Base-by-base conservation (phyloP, 2,329 filamentous ascomycete genomes). In the Purpureocillium takamizusanense region DNA sequence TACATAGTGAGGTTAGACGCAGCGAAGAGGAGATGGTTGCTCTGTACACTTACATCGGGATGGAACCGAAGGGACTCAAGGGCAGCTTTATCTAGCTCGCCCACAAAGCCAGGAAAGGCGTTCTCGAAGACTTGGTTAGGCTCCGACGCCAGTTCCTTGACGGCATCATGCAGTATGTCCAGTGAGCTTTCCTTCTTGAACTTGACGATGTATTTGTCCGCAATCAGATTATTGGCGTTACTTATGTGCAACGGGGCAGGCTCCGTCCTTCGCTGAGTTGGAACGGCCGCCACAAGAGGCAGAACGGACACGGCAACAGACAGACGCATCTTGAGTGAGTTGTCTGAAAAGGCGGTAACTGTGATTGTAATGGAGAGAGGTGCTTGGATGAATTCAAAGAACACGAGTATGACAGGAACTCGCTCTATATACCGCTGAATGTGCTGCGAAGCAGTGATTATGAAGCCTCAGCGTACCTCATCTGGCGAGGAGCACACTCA, bases 201-300 rank as follows among this genome's bases (percentile, higher is more conserved):
- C 21, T 25, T 25, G 21, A 25, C 21, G 40, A 53, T 53, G 40
- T 51, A 53, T 40, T 49, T 50, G 42, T 43, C 41, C 14, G 44
- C 31, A 9, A 52, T 46, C 33, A 47, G 33, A 32, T 34, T 16
- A 6, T 18, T 21, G 28, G 7, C 14, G 13, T 36, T 21, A 7
- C 39, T 45, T 10, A 35, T 38, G 39, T 46, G 37, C 10, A 53
- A 38, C 16, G 51, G 49, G n/a, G 51, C 51, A 13, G 45, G 49
- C 31, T 44, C 42, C 14, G 40, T 37, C 30, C 50, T 49, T 31
- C 45, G 41, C 11, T 15, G 12, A 17, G 36, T 25, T 2, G 45
- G 40, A 8, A 33, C 42, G 35, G 34, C 45, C 14, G 45, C 45
- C 23, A 47, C 17, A 28, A 49, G 34, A 30, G 41, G 36, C 15